Evolutionary conservation across 1,139 yeast genomes (phyloP).

Genomic region (Diutina neorugosa): DNA sequence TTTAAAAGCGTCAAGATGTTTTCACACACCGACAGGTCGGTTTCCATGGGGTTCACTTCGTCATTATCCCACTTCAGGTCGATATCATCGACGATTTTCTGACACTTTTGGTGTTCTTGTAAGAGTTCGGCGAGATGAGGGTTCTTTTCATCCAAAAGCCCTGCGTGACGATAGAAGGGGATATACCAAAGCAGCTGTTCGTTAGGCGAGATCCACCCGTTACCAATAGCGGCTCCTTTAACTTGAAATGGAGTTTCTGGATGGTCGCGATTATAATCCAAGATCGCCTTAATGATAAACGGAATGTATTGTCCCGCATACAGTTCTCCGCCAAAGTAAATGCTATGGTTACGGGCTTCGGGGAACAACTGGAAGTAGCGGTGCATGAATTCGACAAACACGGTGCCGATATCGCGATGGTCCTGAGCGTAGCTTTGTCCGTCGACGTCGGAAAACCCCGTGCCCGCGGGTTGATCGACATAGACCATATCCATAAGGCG

Average conservation of each 20-base stretch:
- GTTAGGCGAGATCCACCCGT: conserved; percentile 94
- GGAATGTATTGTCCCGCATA: conserved; percentile 98
- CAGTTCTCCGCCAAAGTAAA: conserved; percentile 86
- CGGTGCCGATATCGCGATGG: conserved; percentile 43
- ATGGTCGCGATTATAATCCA: conserved; percentile 26
- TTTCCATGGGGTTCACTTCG: conserved; percentile 13
- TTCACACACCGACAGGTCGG: conserved; percentile 32
- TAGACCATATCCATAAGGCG: conserved; percentile 66
- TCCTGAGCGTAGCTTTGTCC: conserved; percentile 38
- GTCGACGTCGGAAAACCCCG: conserved; percentile 68
- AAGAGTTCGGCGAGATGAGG: conserved; percentile 29
- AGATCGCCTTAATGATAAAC: conserved; percentile 57
- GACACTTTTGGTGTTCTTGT: conserved; percentile 49
- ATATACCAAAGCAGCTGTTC: conserved; percentile 73
- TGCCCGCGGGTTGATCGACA: conserved; percentile 92
- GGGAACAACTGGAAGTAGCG: conserved; percentile 67
- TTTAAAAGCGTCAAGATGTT: conserved; percentile 29
- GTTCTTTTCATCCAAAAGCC: conserved; percentile 34
- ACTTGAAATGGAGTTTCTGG: conserved; percentile 26
- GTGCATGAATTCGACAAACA: conserved; percentile 54
- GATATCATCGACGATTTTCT: conserved; percentile 24
- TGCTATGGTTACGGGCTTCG: conserved; percentile 48
- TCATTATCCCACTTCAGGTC: conserved; percentile 16
- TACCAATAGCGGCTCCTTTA: conserved; percentile 72
- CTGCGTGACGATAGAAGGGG: conserved; percentile 56